Percentiles rank a stretch among this genome's conserved stretches.
phyloP scores from a whole-genome alignment of 1,284 basidiomycete species.

The Ceratorhiza oryzae-sativae region DNA sequence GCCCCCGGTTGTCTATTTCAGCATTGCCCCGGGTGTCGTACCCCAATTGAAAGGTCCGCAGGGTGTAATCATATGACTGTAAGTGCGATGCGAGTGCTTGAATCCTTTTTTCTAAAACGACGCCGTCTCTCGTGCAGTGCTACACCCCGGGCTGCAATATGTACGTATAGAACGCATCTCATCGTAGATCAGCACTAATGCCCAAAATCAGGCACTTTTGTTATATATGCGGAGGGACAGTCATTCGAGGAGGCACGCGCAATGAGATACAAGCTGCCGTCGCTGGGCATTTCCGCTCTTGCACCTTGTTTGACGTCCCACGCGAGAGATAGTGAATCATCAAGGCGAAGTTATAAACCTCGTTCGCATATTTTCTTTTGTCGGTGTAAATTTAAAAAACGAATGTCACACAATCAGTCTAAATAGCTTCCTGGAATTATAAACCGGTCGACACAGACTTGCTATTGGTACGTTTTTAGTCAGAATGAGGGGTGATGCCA shows the following conservation, averaged over 20 bases:
- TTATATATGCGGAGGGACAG: constrained; percentile 21
- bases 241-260: constrained; percentile 24
- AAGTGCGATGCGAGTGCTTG: constrained; percentile 1
- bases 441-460: no score
- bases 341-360: no score
- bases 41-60: constrained; percentile 34
- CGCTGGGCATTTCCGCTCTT: constrained; percentile 9
- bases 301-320: constrained; percentile 25
- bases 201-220: constrained; percentile 12
- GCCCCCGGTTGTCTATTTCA: background rate
- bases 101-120: no score
- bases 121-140: constrained; percentile 17
- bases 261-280: constrained; percentile 22
- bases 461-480: no score
- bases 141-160: constrained; percentile 39
- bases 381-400: no score
- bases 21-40: constrained; percentile 38
- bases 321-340: no score
- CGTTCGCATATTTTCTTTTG: no score
- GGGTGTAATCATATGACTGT: constrained; percentile 43
- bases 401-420: no score
- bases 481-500: no score
- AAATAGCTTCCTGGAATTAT: no score
- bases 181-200: background rate
- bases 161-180: constrained; percentile 7